Base-by-base conservation (phyloP, 306 rosid species). In the Vicia villosa region DNA sequence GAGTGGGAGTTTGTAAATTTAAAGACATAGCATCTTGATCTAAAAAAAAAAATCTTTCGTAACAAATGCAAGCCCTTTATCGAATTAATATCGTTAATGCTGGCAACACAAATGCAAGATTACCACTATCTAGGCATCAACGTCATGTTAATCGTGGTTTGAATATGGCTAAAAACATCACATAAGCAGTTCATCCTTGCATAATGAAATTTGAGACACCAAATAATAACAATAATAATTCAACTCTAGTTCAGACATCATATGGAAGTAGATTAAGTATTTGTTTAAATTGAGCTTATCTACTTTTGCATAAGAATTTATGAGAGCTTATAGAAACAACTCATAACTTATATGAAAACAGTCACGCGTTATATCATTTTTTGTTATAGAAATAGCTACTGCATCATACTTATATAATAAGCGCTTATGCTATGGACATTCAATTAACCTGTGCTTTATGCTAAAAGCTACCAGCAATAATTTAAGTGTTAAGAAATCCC, bases 11-110 rank as follows among this genome's bases (percentile, higher is more conserved):
- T 17, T 10, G 12, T 11, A 56, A 28, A 37, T 5, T 66, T 15
- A 21, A 59, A 28, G 58, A 65, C 13, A 55, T 21, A 63, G 12
- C 24, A 11, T 56, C 68, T 46, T 55, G 38, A 70, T 21, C 5
- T 63, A 17, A 22, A 22, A 36, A 1, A 55, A 17, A 22, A 22
- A 36, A 1, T 12, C 63, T 36, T 11, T 24, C 1, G 13, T 32
- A 34, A 58, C 32, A 43, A 45, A 65, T 15, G 12, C 17, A 62
- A 76, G 41, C 20, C 75, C 55, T 62, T 24, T 52, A 49, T 34
- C 38, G 7, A 34, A 34, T 42, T 54, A 34, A 65, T 61, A 49
- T 26, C 32, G 30, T 28, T 42, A 42, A 63, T 40, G 2, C 34
- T 14, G 38, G 72, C 60, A 69, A 30, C 34, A 63, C 21, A 26